Base-by-base conservation (phyloP, 441 rosid genomes). In the Francoa sonchifolia region DNA sequence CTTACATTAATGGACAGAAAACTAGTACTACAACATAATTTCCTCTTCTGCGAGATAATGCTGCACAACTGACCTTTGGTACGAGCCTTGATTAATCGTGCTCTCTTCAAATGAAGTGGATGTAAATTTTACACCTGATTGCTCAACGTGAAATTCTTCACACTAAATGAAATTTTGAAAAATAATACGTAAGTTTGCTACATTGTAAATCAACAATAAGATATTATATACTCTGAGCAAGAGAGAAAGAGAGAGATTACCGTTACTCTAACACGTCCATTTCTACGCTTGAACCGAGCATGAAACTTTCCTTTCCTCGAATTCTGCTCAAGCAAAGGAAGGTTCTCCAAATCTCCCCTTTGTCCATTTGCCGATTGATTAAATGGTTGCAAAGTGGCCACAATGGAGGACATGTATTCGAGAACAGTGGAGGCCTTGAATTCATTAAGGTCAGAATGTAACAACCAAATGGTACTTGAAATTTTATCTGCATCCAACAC, bases 261-360 rank as follows among this genome's bases (percentile, higher is more conserved):
- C 96, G 72, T 68, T 41, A 73, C 58, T 44, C 86, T 70, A 35
- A 90, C 72, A 1, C 95, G 84, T 33, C 96, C 96, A 66, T 90
- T 90, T 34, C 94, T 74, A 48, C 77, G 81, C 68, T 90, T 90
- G 48, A 82, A 66, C 42, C 82, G 71, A 31, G 66, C 76, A 62
- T 69, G 71, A 28, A 86, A 65, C 68, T 67, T 72, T 59, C 85
- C 94, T 50, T 52, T 70, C 46, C 76, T 66, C 8, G 58, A 56
- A 52, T 69, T 71, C 31, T 62, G 71, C 59, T 76, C 76, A 41
- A 54, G 56, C 55, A 44, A 54, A 44, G 76, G 62, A 27, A 75
- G 34, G 26, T 31, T 72, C 57, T 67, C 82, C 50, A 54, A 53
- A 59, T 79, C 70, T 53, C 66, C 57, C 45, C 44, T 65, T 42